Base-by-base conservation (phyloP, 192 early-diverging fungal species). In the Podochytrium sp. region DNA sequence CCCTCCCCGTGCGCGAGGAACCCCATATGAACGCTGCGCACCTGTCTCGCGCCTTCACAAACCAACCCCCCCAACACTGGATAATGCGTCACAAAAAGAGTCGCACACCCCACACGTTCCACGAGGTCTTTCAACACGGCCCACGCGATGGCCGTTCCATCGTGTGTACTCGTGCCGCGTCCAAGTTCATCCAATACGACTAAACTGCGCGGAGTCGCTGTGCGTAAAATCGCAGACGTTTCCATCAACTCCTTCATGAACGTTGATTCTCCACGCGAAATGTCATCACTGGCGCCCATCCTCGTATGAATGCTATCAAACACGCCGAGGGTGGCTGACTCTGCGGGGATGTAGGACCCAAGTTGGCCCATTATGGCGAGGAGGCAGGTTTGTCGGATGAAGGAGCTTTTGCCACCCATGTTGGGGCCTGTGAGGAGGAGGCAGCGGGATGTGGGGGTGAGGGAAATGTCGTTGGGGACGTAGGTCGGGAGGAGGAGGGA, bases 111-210 rank as follows among this genome's bases (percentile, higher is more conserved):
- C 16, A 89, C 79, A 20, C 79, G 64, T 20, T 53, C 38, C 10
- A 92, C 78, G 1, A 93, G 80, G 75, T 92, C 76, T 25, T 78
- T 50, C 27, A 92, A 67, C 0, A 87, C 84, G 0, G 90, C 88
- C 60, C 84, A 89, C n/a, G 91, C 93, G 30, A 93, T 91, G 0
- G 91, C 91, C 0, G 85, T 86, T 0, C 92, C 92, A 71, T 94
- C 93, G 49, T 90, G 80, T 2, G 93, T 94, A 30, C 85, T 87
- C 1, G 92, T 94, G 0, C 92, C 93, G 33, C 93, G 79, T 4
- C 93, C 93, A n/a, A 94, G 81, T 53, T 94, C 92, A 72, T 94
- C 93, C 29, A 93, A 74, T 34, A 94, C 91, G 20, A 92, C 89
- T 4, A 92, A 75, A 3, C 87, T 91, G 16, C 76, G 74, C 30